Conservation (phyloP, 2,329 filamentous ascomycete genomes). For the Biscogniauxia marginata region DNA sequence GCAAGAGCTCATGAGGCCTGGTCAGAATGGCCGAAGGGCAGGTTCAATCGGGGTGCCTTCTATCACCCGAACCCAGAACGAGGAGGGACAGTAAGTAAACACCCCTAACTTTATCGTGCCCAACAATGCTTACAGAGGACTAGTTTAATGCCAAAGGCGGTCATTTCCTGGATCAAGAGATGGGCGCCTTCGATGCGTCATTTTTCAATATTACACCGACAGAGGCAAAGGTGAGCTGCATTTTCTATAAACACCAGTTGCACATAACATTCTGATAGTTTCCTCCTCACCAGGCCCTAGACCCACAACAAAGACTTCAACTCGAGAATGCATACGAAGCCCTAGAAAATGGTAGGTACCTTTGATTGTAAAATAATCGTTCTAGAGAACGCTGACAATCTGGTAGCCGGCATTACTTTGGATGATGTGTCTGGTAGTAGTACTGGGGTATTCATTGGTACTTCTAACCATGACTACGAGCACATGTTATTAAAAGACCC, state of each 20-base stretch:
- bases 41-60: conserved; percentile 11
- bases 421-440: not conserved
- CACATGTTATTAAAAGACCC: conserved; percentile 1
- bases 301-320: conserved; percentile 2
- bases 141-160: conserved; percentile 12
- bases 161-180: conserved; percentile 9
- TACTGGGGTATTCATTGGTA: conserved; percentile 2
- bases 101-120: not conserved
- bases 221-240: conserved; percentile 1
- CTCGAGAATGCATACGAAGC: conserved; percentile 7
- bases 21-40: not conserved
- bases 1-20: conserved; percentile 1
- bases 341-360: conserved; percentile 6
- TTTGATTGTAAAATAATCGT: not conserved
- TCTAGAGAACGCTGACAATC: not conserved
- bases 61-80: conserved; percentile 10
- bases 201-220: conserved; percentile 12
- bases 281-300: not conserved
- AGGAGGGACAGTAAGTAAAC: conserved; percentile 8
- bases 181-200: conserved; percentile 9
- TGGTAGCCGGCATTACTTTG: not conserved
- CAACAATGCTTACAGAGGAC: not conserved
- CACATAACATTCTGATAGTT: not conserved
- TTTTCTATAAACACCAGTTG: not conserved
- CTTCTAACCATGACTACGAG: conserved; percentile 1